Conservation (phyloP, 202 grass and related monocot genomes). For the Setaria viridis region DNA sequence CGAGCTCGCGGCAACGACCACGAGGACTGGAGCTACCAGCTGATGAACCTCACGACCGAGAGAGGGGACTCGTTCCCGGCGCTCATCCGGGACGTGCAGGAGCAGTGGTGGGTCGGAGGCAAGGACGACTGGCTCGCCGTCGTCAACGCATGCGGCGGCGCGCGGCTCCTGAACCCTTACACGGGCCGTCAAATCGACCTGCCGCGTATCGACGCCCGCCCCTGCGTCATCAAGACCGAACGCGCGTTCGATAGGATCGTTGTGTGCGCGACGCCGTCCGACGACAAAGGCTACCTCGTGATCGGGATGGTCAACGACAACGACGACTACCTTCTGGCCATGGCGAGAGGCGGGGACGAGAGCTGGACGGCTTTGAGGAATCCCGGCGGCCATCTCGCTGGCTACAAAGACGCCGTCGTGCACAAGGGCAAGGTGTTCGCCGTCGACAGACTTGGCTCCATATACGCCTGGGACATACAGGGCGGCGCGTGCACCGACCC, state of each 20-base stretch:
- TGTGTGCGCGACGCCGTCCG: not conserved
- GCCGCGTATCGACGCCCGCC: not conserved
- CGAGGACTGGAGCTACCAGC: not conserved
- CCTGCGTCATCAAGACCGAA: not conserved
- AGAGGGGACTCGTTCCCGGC: not conserved
- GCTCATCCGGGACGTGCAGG: not conserved
- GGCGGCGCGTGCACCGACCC: not conserved
- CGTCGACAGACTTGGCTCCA: accelerated
- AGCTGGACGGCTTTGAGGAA: not conserved
- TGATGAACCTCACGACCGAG: not conserved
- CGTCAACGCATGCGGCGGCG: not conserved
- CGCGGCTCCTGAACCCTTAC: constrained; percentile 1
- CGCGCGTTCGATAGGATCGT: not conserved
- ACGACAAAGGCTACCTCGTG: not conserved
- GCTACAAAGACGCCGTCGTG: not conserved
- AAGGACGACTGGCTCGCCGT: constrained; percentile 9
- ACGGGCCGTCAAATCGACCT: not conserved
- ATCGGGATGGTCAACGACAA: not conserved
- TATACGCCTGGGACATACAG: not conserved
- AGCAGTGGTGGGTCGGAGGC: not conserved
- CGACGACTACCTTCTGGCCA: not conserved
- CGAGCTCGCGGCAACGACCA: not conserved
- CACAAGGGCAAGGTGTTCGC: constrained; percentile 15
- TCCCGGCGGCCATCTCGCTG: too few relatives aligned
- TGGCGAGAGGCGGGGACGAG: not conserved